Evolutionary conservation across 2,329 filamentous ascomycete species (phyloP), one percentile per base, ranked within the genome.

Genomic region (Aureobasidium sp.): DNA sequence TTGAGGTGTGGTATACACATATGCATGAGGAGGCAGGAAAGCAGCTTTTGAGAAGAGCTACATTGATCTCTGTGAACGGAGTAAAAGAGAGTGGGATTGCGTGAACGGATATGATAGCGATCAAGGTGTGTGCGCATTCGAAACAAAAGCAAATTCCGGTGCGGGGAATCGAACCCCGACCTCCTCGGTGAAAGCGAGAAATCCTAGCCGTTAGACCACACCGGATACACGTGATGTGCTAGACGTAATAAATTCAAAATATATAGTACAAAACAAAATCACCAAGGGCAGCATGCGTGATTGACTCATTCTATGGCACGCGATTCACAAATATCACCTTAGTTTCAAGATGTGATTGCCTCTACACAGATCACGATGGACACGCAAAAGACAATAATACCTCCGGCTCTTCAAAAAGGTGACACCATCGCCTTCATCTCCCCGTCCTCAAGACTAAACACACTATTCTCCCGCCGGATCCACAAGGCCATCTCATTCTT

Each of bases 381-480:
- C 6, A 9, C 8, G 2, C 51, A 29, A 29, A 20, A 56, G 13
- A 4, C 41, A 20, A 36, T 15, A 12, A 37, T 13, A 1, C 59
- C 59, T 20, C 29, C 29, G 2, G 50, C 50, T 5, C 32, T 62
- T 5, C n/a, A 43, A 17, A 24, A 36, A 12, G 68, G 71, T 41
- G 71, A 71, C 46, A 69, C 66, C 13, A 72, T 73, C 34, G 71
- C 71, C 2, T 69, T 72, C 46, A 44, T 73, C 24, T 71, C 71
- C 2, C 70, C 70, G 6, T 73, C 71, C 7, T 47, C 61, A 5
- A 68, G 71, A 6, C 50, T 72, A 1, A 72, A 72, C 44, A 36
- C 66, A 9, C 36, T 68, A 34, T 63, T 71, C 4, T 66, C 68
- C 32, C n/a, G 47, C 1, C 61, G 65, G 1, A 47, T 69, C 8